Base-by-base conservation (phyloP, 2,329 filamentous ascomycete genomes). In the Remersonia thermophila region DNA sequence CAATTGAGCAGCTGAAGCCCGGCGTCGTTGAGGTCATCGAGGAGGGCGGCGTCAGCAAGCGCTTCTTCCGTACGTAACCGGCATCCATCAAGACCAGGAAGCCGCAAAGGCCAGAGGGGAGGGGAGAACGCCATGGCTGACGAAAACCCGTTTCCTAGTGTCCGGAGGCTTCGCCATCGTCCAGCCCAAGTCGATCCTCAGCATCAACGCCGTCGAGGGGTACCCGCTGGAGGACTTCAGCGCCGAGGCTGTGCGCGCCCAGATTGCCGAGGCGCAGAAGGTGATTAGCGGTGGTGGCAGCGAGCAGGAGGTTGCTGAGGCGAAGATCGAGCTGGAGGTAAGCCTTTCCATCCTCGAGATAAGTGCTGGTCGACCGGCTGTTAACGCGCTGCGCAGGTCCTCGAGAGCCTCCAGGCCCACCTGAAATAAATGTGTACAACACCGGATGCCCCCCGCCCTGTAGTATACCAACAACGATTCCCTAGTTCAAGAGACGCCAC, bases 291-390 rank as follows among this genome's bases (percentile, higher is more conserved):
- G 91, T 57, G 77, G 71, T 58, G 91, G 89, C 56, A 95, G 85
- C 63, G 91, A 95, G 76, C 80, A 86, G 67, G 91, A 96, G 58
- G 83, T 96, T 65, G 89, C 89, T 48, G 91, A 98, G 77, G 91
- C 91, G 51, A 96, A 95, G 77, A 89, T 98, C 61, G 89, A 96
- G 74, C 68, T 98, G 52, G 91, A 98, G 85, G 89, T 94, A 65
- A 59, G 60, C 51, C 34, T 26, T 15, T 7, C 6, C 2, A 33
- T 32, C 12, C 7, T 14, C 12, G 15, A 26, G 8, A 29, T 29
- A 12, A 12, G 16, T 5, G 9, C 32, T 30, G 13, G 1, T 23
- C 20, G 5, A 23, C 15, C 30, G 23, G n/a, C 27, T 50, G 43
- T 61, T 73, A 53, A 71, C 54, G 26, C 16, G 15, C 11, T 30